A percentile compares a stretch with the other conserved stretches of the same genome.
Evolutionary conservation across 345 rosid genomes (phyloP).

Genomic region (Bruguiera parviflora): DNA sequence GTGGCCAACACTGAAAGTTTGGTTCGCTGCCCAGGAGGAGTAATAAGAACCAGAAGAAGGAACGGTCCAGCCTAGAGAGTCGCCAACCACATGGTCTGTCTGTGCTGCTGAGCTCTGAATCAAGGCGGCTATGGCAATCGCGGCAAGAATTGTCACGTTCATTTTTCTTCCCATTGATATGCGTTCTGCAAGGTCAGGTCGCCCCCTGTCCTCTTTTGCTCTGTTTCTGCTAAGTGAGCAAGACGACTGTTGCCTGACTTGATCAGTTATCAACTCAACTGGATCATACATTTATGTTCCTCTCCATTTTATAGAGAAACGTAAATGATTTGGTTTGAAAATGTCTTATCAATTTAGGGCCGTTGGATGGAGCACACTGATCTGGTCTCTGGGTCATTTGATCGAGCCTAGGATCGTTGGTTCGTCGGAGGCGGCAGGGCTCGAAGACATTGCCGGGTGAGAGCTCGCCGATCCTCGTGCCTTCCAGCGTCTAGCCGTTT

Average conservation of each 20-base stretch:
- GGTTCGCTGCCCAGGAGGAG: slow-evolving; percentile 22
- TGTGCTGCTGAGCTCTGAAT: slow-evolving; percentile 29
- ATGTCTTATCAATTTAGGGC: neutral
- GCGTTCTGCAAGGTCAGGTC: slow-evolving; percentile 34
- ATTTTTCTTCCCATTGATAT: slow-evolving; percentile 22
- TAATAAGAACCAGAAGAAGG: slow-evolving; percentile 19
- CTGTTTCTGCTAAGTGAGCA: slow-evolving; percentile 6
- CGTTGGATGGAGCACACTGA: slow-evolving; percentile 22
- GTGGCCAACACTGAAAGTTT: slow-evolving; percentile 10
- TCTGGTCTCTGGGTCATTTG: neutral
- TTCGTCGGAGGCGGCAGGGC: slow-evolving; percentile 6
- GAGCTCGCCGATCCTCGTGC: slow-evolving; percentile 22
- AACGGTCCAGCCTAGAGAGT: slow-evolving; percentile 37
- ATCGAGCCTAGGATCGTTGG: neutral
- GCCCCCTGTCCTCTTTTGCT: slow-evolving; percentile 32
- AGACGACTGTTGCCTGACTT: neutral
- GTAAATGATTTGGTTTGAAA: neutral
- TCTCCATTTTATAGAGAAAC: slow-evolving; percentile 16
- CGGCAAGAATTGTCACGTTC: slow-evolving; percentile 18
- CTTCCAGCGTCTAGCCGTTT: neutral
- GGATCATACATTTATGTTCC: no score
- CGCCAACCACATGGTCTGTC: slow-evolving; percentile 37
- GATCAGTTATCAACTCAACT: no score
- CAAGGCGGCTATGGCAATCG: slow-evolving; percentile 20
- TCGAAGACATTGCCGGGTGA: slow-evolving; percentile 23